phyloP scores from a whole-genome alignment of 345 rosid species.

The Eucalyptus cladocalyx region DNA sequence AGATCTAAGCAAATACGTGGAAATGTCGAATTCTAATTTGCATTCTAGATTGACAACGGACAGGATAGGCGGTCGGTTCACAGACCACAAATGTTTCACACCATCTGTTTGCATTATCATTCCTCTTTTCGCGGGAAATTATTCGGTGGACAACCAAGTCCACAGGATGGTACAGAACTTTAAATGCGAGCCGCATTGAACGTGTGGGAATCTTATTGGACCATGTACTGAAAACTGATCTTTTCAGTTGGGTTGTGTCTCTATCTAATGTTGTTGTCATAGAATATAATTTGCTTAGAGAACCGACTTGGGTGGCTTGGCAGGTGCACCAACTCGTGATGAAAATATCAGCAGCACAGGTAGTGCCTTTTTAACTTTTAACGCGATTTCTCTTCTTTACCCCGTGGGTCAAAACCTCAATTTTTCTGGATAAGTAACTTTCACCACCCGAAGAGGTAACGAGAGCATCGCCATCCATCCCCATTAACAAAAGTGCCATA shows the following conservation, averaged over 20 bases:
- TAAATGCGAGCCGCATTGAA: neutral
- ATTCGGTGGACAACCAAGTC: neutral
- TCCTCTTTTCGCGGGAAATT: neutral
- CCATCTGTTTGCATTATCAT: neutral
- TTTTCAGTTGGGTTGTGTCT: neutral
- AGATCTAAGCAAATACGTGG: neutral
- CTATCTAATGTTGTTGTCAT: neutral
- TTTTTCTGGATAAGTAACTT: neutral
- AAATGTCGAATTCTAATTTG: neutral
- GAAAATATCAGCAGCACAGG: neutral
- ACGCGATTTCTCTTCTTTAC: neutral
- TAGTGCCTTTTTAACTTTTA: neutral
- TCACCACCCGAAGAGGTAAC: neutral
- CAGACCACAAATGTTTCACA: neutral
- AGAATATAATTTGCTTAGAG: neutral
- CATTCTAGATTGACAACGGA: neutral
- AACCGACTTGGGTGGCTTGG: neutral
- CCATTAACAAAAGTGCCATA: neutral
- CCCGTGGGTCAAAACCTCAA: neutral
- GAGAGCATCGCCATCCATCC: neutral
- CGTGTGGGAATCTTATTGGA: neutral
- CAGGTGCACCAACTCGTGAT: neutral
- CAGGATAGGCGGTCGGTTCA: neutral
- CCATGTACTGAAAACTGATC: neutral
- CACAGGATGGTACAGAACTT: neutral